Evolutionary conservation across 345 rosid genomes (phyloP), one percentile per base, ranked within the genome.

Genomic region (Bretschneidera sinensis): DNA sequence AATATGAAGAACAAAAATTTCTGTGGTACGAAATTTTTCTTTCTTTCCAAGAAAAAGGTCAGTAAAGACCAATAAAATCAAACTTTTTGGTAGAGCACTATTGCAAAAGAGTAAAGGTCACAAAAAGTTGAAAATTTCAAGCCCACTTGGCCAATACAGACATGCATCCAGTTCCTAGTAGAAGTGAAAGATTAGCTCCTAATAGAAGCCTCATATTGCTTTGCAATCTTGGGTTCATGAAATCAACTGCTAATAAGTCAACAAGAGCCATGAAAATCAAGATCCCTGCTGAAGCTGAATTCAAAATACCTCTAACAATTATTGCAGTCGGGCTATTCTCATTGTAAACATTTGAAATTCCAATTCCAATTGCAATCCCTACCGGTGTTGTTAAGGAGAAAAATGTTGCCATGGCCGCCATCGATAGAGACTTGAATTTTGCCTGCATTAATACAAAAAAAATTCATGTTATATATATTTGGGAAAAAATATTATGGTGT

Each of bases 251-350:
- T 18, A 84, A 69, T 19, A 88, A 75, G 58, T 88, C 92, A 17
- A 88, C 96, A 2, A 88, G 85, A n/a, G 96, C 83, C 96, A 86
- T 84, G 68, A 84, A 86, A 11, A 82, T 81, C 63, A 88, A 75
- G n/a, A 88, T 84, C 59, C 92, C 96, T 33, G 88, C 83, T 0
- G 92, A 79, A 13, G 88, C 90, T 21, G 91, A 77, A 17, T 81
- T 71, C 59, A 86, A 71, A 35, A 72, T 60, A n/a, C 92, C 96
- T 67, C 79, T 79, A n/a, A 88, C 80, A 48, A 79, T 76, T 13
- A 82, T 51, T 0, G 87, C 80, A 1, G 76, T 78, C 8, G 83
- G 66, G 66, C 74, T 82, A 55, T 70, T 81, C 70, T 61, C 82
- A 8, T 63, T 48, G 65, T 86, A 84, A 10, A 75, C 57, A 28